Percentiles rank a stretch among this genome's conserved stretches.
Conservation (phyloP, 2,329 filamentous ascomycete genomes). For the Fusarium sp. region DNA sequence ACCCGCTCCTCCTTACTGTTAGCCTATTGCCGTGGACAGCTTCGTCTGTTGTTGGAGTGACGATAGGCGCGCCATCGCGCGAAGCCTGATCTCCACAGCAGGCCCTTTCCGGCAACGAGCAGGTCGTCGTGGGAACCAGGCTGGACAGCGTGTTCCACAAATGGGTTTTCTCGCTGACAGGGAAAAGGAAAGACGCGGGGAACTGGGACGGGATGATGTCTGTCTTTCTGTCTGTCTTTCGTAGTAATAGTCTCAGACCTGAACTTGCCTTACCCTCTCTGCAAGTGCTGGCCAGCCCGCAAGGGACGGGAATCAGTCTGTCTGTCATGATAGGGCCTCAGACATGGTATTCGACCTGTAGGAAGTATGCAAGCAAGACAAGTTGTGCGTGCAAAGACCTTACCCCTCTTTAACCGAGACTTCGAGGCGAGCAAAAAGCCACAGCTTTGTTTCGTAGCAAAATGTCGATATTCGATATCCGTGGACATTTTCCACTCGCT, state of each 20-base stretch:
- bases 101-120: neutral
- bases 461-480: slow-evolving; percentile 16
- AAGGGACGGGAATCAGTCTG: neutral
- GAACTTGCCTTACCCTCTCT: slow-evolving; percentile 29
- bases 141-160: slow-evolving; percentile 13
- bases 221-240: neutral
- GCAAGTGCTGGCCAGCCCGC: neutral
- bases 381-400: slow-evolving; percentile 17
- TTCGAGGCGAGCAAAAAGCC: slow-evolving; percentile 7
- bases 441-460: slow-evolving; percentile 31
- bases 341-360: neutral
- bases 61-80: neutral
- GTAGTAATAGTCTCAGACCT: slow-evolving; percentile 6
- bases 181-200: slow-evolving; percentile 25
- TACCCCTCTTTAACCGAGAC: slow-evolving; percentile 24
- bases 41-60: slow-evolving; percentile 1
- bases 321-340: neutral
- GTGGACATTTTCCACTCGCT: neutral
- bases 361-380: slow-evolving; percentile 13
- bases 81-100: slow-evolving; percentile 12
- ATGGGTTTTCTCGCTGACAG: slow-evolving; percentile 7
- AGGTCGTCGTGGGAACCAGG: slow-evolving; percentile 21
- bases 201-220: slow-evolving; percentile 9
- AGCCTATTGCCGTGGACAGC: neutral
- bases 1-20: slow-evolving; percentile 33